Conservation (phyloP, 306 rosid genomes). For the Lupinus albus region DNA sequence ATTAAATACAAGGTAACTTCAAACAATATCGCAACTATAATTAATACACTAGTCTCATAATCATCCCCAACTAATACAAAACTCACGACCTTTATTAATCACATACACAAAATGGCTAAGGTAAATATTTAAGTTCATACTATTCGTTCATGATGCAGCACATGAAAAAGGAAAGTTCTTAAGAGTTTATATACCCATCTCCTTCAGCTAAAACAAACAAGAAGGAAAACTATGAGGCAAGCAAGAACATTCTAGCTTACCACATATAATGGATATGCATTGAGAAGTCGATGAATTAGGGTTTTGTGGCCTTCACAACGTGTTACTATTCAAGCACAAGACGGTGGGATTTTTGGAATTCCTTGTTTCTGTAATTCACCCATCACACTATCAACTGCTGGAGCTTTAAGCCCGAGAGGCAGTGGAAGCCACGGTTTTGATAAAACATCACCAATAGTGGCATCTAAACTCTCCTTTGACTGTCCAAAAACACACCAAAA, state of each 20-base stretch:
- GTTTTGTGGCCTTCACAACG: slow-evolving; percentile 41
- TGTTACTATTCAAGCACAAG: slow-evolving; percentile 52
- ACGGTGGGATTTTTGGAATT: slow-evolving; percentile 77
- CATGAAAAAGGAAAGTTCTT: slow-evolving; percentile 34
- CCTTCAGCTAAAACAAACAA: slow-evolving; percentile 8
- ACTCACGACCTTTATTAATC: slow-evolving; percentile 33
- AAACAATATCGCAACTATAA: too few species aligned
- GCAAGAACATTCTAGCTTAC: slow-evolving; percentile 1
- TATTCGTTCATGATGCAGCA: slow-evolving; percentile 1
- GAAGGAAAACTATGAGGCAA: slow-evolving; percentile 16
- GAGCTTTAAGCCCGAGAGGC: slow-evolving; percentile 89
- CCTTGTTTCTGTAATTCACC: slow-evolving; percentile 82
- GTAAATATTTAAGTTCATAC: slow-evolving; percentile 12
- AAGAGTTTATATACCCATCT: not conserved
- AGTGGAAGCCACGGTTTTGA: slow-evolving; percentile 89
- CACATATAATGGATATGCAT: not conserved
- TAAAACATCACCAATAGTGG: slow-evolving; percentile 83
- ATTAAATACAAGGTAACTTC: too few species aligned
- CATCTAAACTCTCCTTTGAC: slow-evolving; percentile 94
- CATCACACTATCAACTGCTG: slow-evolving; percentile 73
- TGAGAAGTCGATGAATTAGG: slow-evolving; percentile 71
- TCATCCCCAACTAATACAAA: slow-evolving; percentile 36
- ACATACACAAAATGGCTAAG: slow-evolving; percentile 23
- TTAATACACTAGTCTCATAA: too few species aligned
- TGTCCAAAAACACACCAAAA: slow-evolving; percentile 35